A percentile compares a stretch with the other conserved stretches of the same genome.
These are phyloP conservation scores for Aspergillus sclerotialis DNA, from an alignment of 2,329 filamentous ascomycete species.

Conservation along the genomic window DNA sequence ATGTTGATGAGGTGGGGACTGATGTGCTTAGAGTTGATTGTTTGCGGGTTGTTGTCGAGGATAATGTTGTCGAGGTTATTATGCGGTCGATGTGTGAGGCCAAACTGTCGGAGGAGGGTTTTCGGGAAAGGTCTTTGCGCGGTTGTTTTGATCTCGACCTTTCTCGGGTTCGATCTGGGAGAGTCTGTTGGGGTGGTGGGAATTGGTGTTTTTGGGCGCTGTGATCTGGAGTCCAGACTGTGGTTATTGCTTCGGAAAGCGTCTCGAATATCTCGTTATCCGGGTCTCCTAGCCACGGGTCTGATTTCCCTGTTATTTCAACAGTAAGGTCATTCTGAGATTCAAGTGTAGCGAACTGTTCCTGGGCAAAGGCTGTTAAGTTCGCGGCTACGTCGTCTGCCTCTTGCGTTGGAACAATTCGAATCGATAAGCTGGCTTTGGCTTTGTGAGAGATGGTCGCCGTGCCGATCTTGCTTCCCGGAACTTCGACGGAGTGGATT, in stretches of 20 bases:
- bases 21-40: slow-evolving; percentile 17
- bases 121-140: slow-evolving; percentile 19
- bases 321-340: slow-evolving; percentile 76
- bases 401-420: slow-evolving; percentile 89
- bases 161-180: slow-evolving; percentile 8
- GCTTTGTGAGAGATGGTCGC: slow-evolving; percentile 80
- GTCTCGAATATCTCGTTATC: slow-evolving; percentile 86
- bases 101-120: slow-evolving; percentile 32
- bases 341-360: slow-evolving; percentile 65
- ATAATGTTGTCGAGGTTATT: slow-evolving; percentile 32
- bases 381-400: slow-evolving; percentile 66
- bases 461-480: slow-evolving; percentile 78
- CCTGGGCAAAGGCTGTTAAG: slow-evolving; percentile 60
- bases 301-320: slow-evolving; percentile 84
- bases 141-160: slow-evolving; percentile 9
- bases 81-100: slow-evolving; percentile 34
- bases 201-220: slow-evolving; percentile 28
- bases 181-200: slow-evolving; percentile 18
- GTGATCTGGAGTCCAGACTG: slow-evolving; percentile 61
- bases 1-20: slow-evolving; percentile 34
- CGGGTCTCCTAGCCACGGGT: slow-evolving; percentile 92
- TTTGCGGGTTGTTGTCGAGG: slow-evolving; percentile 22
- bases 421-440: slow-evolving; percentile 79
- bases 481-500: slow-evolving; percentile 79
- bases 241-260: slow-evolving; percentile 74